Conservation (phyloP, 2,329 filamentous ascomycete genomes). For the Lasiodiplodia sp. region DNA sequence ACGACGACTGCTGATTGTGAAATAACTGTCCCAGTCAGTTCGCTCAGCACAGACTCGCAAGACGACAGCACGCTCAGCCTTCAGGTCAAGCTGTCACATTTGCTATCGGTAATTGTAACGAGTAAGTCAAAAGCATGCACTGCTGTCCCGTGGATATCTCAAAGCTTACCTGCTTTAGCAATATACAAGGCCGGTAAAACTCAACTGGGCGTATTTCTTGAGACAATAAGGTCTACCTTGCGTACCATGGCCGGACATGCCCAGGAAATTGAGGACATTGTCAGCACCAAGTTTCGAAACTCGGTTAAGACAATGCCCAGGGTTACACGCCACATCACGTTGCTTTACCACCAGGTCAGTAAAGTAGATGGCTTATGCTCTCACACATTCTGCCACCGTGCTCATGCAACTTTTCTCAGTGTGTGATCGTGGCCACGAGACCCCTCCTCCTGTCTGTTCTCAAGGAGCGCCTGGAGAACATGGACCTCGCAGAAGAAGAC, state of each 20-base stretch:
- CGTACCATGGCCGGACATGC: constrained; percentile 7
- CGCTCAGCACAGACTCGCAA: not conserved
- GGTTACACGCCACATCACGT: not conserved
- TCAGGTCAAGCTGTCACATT: constrained; percentile 6
- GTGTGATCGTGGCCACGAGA: not conserved
- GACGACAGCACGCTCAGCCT: not conserved
- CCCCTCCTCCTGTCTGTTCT: constrained; percentile 5
- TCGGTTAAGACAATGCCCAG: not conserved
- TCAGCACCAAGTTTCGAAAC: not conserved
- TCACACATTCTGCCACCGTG: not conserved
- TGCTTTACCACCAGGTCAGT: not conserved
- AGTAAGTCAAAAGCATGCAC: not conserved
- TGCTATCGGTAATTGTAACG: not conserved
- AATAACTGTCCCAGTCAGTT: not conserved
- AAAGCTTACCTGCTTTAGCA: not conserved
- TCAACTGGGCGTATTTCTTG: constrained; percentile 1
- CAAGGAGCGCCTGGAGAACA: constrained; percentile 4
- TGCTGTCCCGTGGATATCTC: not conserved
- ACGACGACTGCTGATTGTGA: not conserved
- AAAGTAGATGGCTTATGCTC: not conserved
- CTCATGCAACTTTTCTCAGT: not conserved
- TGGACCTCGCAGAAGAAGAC: not conserved
- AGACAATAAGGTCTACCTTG: not conserved
- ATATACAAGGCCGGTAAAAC: constrained; percentile 10
- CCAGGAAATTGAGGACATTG: not conserved